Percentiles rank a stretch among this genome's conserved stretches.
phyloP scores from a whole-genome alignment of 495 filamentous ascomycete genomes.

The Penicillium pulvis region DNA sequence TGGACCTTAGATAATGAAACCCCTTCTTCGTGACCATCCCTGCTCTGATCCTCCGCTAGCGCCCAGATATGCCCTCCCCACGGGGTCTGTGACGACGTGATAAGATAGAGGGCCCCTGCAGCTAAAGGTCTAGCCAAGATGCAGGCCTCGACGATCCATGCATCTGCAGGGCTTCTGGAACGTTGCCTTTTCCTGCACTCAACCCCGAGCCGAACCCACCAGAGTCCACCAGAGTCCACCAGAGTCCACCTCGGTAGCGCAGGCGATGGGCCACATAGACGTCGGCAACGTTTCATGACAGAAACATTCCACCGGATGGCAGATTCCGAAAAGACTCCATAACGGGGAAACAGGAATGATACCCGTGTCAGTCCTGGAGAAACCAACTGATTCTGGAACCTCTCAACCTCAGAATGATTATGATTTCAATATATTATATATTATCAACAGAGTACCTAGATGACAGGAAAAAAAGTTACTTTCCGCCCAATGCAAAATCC shows the following conservation, averaged over 20 bases:
- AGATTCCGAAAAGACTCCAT: neutral
- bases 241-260: neutral
- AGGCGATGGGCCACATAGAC: neutral
- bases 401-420: too few relatives aligned
- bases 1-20: conserved; percentile 25
- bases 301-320: neutral
- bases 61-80: neutral
- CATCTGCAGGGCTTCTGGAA: conserved; percentile 15
- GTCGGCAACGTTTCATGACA: neutral
- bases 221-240: too few relatives aligned
- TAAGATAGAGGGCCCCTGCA: conserved; percentile 6
- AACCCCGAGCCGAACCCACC: conserved; percentile 7
- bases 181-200: conserved; percentile 8
- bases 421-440: too few relatives aligned
- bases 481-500: neutral
- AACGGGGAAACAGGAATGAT: neutral
- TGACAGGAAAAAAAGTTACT: neutral
- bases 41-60: neutral
- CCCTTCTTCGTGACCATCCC: neutral
- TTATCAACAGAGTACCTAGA: too few relatives aligned
- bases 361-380: neutral
- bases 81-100: neutral
- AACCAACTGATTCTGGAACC: neutral
- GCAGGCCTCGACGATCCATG: conserved; percentile 8
- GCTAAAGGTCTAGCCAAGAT: neutral